Base-by-base conservation (phyloP, 164 flowering plant genomes). In the Paratinospora sagittata region DNA sequence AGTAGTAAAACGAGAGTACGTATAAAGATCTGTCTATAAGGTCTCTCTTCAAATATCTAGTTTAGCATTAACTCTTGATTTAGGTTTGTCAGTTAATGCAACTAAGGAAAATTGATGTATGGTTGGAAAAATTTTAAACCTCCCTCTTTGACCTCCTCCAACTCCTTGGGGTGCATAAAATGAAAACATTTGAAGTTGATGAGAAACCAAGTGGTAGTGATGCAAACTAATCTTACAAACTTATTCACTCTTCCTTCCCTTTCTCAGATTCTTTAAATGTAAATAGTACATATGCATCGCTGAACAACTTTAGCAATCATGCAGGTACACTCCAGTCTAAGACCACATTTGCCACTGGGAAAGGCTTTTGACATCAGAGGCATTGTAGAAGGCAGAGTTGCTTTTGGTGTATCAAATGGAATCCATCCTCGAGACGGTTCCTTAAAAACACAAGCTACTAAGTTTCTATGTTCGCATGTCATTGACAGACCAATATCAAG, bases 261-360 rank as follows among this genome's bases (percentile, higher is more conserved):
- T 23, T 24, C 61, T 68, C 9, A 8, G 23, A 27, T 27, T 26
- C 16, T 37, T 41, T n/a, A 21, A 16, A 23, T 33, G 6, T 27
- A 6, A 19, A 11, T 17, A 34, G 14, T 41, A 74, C 43, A 66
- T 24, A 27, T 68, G 30, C 64, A 26, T 30, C 64, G 49, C 49
- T 43, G 49, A 43, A 14, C 68, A 58, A 68, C 37, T 63, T 36
- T 74, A 74, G 24, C 39, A 16, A 43, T 64, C 30, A 3, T 80
- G 83, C 89, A 92, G 96, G 70, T 84, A 11, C 72, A 75, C 72
- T 83, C 80, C 63, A 86, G 85, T 24, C 57, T 72, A 67, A 84
- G 70, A 64, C 43, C 81, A 37, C 64, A 75, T 61, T 65, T 71
- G 24, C 70, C 80, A 55, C 71, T 73, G n/a, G 70, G 69, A 75